Percentiles rank a stretch among this genome's conserved stretches.
Conservation (phyloP, 371 early-diverging fungal genomes). For the Mortierella sp. region DNA sequence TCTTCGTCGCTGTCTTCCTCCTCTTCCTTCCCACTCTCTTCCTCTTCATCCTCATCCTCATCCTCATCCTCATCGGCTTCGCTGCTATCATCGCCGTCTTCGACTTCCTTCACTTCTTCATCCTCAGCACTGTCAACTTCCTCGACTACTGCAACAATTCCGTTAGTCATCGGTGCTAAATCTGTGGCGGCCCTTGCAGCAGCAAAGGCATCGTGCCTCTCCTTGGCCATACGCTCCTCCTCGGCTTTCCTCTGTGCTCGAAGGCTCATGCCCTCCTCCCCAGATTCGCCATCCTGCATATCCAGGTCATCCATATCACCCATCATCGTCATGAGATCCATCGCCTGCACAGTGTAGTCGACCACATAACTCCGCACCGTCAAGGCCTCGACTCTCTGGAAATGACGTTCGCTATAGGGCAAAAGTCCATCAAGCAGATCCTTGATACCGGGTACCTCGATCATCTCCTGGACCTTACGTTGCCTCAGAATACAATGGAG, state of each 20-base stretch:
- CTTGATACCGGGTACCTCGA: constrained; percentile 81
- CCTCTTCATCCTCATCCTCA: constrained; percentile 4
- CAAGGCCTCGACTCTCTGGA: constrained; percentile 81
- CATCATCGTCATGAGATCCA: constrained; percentile 61
- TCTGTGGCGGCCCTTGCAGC: constrained; percentile 26
- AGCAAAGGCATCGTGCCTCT: constrained; percentile 38
- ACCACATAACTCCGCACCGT: constrained; percentile 89
- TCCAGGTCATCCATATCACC: constrained; percentile 44
- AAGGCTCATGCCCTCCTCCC: constrained; percentile 16
- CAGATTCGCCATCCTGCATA: constrained; percentile 17
- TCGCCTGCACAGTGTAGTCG: constrained; percentile 87
- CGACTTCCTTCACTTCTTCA: constrained; percentile 3
- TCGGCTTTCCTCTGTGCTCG: constrained; percentile 34
- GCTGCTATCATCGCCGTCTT: constrained; percentile 4
- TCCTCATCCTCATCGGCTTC: constrained; percentile 22
- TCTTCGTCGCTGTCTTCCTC: constrained; percentile 45
- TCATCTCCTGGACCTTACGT: constrained; percentile 72
- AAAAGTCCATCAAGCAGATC: constrained; percentile 84
- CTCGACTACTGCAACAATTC: constrained; percentile 1
- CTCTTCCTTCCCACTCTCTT: background rate
- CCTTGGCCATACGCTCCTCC: constrained; percentile 37
- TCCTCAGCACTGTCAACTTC: constrained; percentile 14
- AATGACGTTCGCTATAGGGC: constrained; percentile 95
- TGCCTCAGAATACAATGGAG: constrained; percentile 80
- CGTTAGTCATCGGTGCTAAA: constrained; percentile 8